Evolutionary conservation across 1,284 basidiomycete genomes (phyloP), one percentile per base, ranked within the genome.

Genomic region (Rhodotorula glutinis): DNA sequence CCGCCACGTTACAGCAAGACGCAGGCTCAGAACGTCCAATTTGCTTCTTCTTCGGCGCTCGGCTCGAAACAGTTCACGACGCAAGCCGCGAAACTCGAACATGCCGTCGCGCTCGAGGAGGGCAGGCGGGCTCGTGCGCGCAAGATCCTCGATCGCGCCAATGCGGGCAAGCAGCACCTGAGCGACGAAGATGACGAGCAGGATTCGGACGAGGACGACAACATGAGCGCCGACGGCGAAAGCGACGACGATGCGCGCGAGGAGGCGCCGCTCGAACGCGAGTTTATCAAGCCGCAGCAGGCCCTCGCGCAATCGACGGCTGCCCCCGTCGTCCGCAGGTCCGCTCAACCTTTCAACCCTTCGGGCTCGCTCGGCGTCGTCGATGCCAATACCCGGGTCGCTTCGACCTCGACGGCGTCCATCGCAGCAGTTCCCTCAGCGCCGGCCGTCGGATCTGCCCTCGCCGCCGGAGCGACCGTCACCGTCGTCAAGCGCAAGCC

Each of bases 1-100:
- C n/a, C n/a, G n/a, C n/a, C n/a, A n/a, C n/a, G n/a, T n/a, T n/a
- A 23, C 80, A 91, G 89, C 66, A 84, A 88, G 80, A 86, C 85
- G 47, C 90, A 92, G 80, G 85, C 87, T 3, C 81, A 87, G 54
- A 79, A 87, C 56, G 82, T 86, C 23, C 82, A 82, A 49, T 80
- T 92, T 21, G 86, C 88, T 64, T 87, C 89, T 0, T 91, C 90
- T 23, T 84, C 90, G 16, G 88, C 87, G 2, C 83, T 92, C 58
- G 90, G 90, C 19, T 87, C 89, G 1, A 87, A 88, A 21, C 86
- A 82, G 73, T 75, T 79, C 3, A 77, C 78, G 11, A 87, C 88
- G 2, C 84, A 88, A 74, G 82, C 83, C 60, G 84, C 87, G 60
- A 82, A 80, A 23, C 76, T 85, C 29, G 85, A 64, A n/a, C 68